Percentiles rank a stretch among this genome's conserved stretches.
Conservation (phyloP, 768 basidiomycete genomes). For the Cystofilobasidium macerans region DNA sequence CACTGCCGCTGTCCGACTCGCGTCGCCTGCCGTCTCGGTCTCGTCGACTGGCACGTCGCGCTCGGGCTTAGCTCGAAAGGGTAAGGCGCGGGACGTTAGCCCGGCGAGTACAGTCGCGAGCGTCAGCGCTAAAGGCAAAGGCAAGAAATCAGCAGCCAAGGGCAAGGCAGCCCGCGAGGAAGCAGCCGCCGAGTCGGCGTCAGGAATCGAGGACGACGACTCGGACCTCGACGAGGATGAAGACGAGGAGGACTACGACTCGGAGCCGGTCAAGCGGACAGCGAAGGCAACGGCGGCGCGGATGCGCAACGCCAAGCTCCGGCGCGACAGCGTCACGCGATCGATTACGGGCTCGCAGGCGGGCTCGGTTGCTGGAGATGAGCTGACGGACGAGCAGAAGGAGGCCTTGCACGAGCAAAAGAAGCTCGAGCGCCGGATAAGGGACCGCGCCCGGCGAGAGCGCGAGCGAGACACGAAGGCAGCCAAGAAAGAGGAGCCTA, state of each 20-base stretch:
- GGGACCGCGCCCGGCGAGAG: constrained; percentile 20
- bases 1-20: not conserved
- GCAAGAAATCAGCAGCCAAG: constrained; percentile 21
- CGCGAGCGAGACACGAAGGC: not conserved
- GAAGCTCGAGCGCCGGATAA: constrained; percentile 7
- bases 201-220: constrained; percentile 26
- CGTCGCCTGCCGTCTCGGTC: not conserved
- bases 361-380: constrained; percentile 3
- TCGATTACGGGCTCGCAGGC: constrained; percentile 17
- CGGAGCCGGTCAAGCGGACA: constrained; percentile 16
- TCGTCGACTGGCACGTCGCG: constrained; percentile 2
- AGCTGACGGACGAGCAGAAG: constrained; percentile 2
- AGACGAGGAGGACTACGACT: constrained; percentile 12
- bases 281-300: constrained; percentile 15
- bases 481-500: not conserved
- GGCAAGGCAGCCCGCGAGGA: constrained; percentile 8
- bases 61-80: not conserved
- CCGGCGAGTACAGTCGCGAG: not conserved
- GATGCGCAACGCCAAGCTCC: constrained; percentile 4
- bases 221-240: constrained; percentile 13
- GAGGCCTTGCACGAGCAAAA: constrained; percentile 10
- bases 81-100: not conserved
- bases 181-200: constrained; percentile 26
- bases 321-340: constrained; percentile 10
- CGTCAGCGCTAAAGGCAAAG: constrained; percentile 10